These are phyloP conservation scores for Rubia occidens DNA, from an alignment of 305 asterid genomes.

Conservation along the genomic window DNA sequence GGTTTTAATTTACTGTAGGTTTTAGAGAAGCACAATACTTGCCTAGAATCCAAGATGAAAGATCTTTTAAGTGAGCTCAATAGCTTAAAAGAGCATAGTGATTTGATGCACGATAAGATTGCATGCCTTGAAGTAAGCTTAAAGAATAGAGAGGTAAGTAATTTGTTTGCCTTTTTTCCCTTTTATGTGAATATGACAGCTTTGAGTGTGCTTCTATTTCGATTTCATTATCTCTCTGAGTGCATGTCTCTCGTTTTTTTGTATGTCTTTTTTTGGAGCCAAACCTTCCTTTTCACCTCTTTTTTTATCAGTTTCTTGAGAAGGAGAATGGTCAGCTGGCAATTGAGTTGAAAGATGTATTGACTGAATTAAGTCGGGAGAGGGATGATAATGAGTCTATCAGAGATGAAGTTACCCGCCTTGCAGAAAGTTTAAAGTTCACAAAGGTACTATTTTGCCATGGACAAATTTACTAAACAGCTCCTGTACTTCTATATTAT, in stretches of 20 bases:
- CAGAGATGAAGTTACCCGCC: conserved; percentile 41
- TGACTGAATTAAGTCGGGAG: conserved; percentile 40
- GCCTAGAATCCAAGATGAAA: conserved; percentile 33
- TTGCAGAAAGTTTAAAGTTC: conserved; percentile 44
- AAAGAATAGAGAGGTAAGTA: conserved; percentile 44
- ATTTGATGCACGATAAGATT: conserved; percentile 41
- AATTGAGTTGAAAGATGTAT: conserved; percentile 39
- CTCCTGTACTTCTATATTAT: background rate
- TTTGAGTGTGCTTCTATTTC: background rate
- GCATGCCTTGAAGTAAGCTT: conserved; percentile 34
- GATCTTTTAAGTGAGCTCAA: conserved; percentile 44
- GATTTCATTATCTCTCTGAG: background rate
- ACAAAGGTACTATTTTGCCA: conserved; percentile 39
- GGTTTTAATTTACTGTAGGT: conserved; percentile 34
- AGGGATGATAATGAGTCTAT: conserved; percentile 42
- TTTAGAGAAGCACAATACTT: conserved; percentile 53
- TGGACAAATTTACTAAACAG: background rate
- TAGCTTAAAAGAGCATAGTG: conserved; percentile 40
- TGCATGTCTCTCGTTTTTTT: background rate
- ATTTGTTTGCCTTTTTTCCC: conserved; percentile 3
- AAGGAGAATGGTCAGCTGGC: conserved; percentile 50
- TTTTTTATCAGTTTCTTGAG: conserved; percentile 45
- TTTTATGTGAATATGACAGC: background rate
- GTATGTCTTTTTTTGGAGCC: conserved; percentile 4
- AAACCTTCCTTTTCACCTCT: conserved; percentile 6